Base-by-base conservation (phyloP, 1,284 basidiomycete genomes). In the Irpex rosettiformis region DNA sequence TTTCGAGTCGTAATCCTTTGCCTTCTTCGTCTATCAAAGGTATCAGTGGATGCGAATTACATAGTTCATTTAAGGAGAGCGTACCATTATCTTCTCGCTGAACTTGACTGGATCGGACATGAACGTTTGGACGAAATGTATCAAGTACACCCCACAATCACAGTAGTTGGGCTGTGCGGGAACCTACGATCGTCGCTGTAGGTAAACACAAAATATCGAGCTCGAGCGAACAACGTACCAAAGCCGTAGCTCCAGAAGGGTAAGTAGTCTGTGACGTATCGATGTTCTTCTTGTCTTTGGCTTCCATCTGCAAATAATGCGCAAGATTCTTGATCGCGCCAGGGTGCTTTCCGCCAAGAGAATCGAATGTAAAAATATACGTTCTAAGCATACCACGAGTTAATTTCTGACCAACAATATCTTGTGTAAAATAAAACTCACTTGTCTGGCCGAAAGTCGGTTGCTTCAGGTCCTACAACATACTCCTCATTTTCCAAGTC, bases 311-410 rank as follows among this genome's bases (percentile, higher is more conserved):
- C 6, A 98, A 82, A 71, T 96, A 99, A 24, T 75, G 67, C 25
- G 74, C 73, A 13, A 99, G 80, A 16, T 78, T 79, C 45, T 76
- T 88, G 47, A 78, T 70, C 1, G 87, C 92, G 21, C 83, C 78
- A 0, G 75, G 73, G 72, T 98, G 96, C 13, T 75, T 73, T 10
- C 76, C 75, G 0, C 89, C 88, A 27, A 99, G 80, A 1, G 95
- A 98, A 70, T 99, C 96, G 55, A 98, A 82, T 0, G 86, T 92
- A 67, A 94, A 85, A 45, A 97, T 88, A 65, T 82, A 85, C 2
- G 91, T 86, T 52, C 91, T 93, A 62, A 11, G 59, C 16, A 7
- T 3, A 49, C 24, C 2, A 54, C 13, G 10, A 49, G 33, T n/a
- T 37, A 27, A 28, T 2, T 4, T 47, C 22, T 13, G 13, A 18